Evolutionary conservation across 2,329 filamentous ascomycete genomes (phyloP).

Genomic region (Scytalidium lignicola): DNA sequence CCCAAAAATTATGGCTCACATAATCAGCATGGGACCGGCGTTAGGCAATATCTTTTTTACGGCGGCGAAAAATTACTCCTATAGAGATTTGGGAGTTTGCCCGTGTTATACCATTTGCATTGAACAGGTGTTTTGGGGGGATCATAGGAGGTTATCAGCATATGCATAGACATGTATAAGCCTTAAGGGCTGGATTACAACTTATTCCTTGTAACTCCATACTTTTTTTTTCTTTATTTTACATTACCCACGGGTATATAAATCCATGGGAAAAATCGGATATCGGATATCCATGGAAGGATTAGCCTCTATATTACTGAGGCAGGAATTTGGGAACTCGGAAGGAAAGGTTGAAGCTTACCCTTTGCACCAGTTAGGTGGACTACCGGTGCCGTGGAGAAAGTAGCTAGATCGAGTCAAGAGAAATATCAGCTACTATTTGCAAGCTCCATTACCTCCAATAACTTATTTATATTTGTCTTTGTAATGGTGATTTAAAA

Average conservation of each 20-base stretch:
- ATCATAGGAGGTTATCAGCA: not conserved
- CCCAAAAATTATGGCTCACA: slow-evolving; percentile 37
- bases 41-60: slow-evolving; percentile 11
- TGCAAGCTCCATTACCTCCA: too few species aligned
- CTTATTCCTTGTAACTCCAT: not conserved
- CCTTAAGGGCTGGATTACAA: not conserved
- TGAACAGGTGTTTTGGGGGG: not conserved
- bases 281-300: not conserved
- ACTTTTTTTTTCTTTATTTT: not conserved
- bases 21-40: slow-evolving; percentile 65
- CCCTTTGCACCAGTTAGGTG: not conserved
- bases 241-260: not conserved
- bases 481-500: too few species aligned
- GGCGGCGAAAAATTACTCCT: not conserved
- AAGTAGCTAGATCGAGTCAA: not conserved
- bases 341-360: not conserved
- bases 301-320: not conserved
- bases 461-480: too few species aligned
- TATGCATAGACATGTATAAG: not conserved
- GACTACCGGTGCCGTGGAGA: not conserved
- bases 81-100: not conserved
- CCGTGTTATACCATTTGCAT: not conserved
- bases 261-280: not conserved
- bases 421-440: not conserved
- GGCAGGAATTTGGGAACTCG: not conserved